Base-by-base conservation (phyloP, 169 alveolate species). In the Neospora caninum region DNA sequence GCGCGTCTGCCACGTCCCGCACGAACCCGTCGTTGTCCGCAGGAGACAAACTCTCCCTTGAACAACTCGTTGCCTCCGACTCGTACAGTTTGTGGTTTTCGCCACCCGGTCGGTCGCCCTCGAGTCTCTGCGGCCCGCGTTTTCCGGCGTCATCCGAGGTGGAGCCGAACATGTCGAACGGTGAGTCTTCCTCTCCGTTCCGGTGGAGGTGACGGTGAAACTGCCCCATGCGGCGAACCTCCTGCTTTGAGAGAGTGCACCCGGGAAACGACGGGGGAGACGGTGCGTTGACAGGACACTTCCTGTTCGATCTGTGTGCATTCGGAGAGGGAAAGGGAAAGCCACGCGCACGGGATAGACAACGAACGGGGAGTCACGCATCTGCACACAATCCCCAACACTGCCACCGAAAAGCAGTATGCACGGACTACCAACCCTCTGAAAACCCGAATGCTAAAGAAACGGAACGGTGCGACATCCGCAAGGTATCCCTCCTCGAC, bases 151-250 rank as follows among this genome's bases (percentile, higher is more conserved):
- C 73, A 7, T 64, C 73, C 73, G 73, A 64, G n/a, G 7, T 10
- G 34, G 73, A 9, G n/a, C 31, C 73, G 73, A 22, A 6, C 7
- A 64, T 10, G 7, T 22, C 73, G 34, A 64, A 64, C 31, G 4
- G 34, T 0, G 20, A 22, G 73, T 64, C 73, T 16, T 64, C 73
- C 31, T 64, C 73, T 6, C 31, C 34, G n/a, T 29, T 34, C 4
- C 38, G 41, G 10, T 38, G 25, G 39, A 82, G 67, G 36, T 31
- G 89, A n/a, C 94, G 53, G 54, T 91, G 94, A 49, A 91, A 29
- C 43, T 91, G 94, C 13, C 83, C 88, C 58, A 91, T 36, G 6
- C 88, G 88, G 29, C 64, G 89, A 20, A 91, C 89, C 34, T 91
- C 94, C 39, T 31, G 80, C 18, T 29, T n/a, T 41, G 94, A 49